Conservation (phyloP, 495 filamentous ascomycete species). For the Chaetomidium leptoderma region DNA sequence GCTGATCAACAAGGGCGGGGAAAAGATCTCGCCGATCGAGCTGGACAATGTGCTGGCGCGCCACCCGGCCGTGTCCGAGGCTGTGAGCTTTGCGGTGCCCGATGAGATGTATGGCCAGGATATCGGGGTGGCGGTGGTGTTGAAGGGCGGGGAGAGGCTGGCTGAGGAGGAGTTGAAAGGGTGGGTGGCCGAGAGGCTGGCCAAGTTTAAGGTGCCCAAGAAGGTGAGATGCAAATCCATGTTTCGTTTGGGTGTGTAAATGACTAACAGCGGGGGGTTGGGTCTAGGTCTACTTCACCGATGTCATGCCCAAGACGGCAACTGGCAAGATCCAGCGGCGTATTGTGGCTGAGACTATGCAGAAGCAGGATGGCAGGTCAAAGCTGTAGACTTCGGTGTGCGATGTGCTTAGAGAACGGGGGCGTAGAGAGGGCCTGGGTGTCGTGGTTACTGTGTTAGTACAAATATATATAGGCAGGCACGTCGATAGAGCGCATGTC, state of each 20-base stretch:
- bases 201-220: slow-evolving; percentile 83
- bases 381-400: slow-evolving; percentile 37
- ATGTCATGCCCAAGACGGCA: slow-evolving; percentile 83
- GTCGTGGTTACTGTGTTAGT: no score
- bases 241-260: not conserved
- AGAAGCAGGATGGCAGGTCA: slow-evolving; percentile 48
- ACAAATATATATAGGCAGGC: no score
- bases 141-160: slow-evolving; percentile 56
- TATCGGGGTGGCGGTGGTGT: slow-evolving; percentile 68
- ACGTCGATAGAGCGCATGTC: no score
- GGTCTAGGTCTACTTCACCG: slow-evolving; percentile 65
- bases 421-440: no score
- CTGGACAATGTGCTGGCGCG: slow-evolving; percentile 71
- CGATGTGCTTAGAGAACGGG: no score
- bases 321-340: slow-evolving; percentile 82
- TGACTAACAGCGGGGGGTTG: not conserved
- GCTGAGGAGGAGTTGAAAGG: slow-evolving; percentile 55
- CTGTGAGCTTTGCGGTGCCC: slow-evolving; percentile 73
- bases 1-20: slow-evolving; percentile 77
- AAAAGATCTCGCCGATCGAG: slow-evolving; percentile 82
- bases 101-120: slow-evolving; percentile 80
- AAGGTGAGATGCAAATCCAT: slow-evolving; percentile 45
- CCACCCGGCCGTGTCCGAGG: slow-evolving; percentile 66
- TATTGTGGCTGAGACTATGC: slow-evolving; percentile 75
- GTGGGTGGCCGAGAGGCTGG: slow-evolving; percentile 63